Evolutionary conservation across 345 rosid species (phyloP).

Genomic region (Brassica carinata): DNA sequence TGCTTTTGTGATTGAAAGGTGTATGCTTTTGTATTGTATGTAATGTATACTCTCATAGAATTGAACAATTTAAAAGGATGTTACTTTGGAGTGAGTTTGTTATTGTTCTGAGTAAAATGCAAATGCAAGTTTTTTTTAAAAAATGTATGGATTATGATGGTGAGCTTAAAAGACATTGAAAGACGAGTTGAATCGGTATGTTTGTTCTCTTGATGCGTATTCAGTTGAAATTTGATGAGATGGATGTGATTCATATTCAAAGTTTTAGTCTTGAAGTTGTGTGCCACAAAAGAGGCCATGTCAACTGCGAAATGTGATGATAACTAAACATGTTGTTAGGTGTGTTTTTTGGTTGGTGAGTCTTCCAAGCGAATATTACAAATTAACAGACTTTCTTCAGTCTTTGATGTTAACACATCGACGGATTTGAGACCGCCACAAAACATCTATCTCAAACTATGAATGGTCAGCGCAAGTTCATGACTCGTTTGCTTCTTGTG

Average conservation of each 20-base stretch:
- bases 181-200: background rate
- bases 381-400: no score
- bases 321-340: background rate
- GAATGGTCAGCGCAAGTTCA: no score
- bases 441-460: no score
- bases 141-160: background rate
- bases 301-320: background rate
- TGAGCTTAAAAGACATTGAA: background rate
- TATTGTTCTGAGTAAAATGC: background rate
- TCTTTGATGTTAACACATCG: no score
- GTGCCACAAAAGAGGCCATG: background rate
- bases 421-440: no score
- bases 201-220: background rate
- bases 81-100: constrained; percentile 7
- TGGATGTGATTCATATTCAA: background rate
- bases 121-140: background rate
- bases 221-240: background rate
- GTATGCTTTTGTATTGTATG: constrained; percentile 29
- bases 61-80: constrained; percentile 3
- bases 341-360: background rate
- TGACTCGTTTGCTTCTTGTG: no score
- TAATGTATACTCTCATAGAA: constrained; percentile 17
- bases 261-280: background rate
- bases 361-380: no score
- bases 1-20: constrained; percentile 10